phyloP scores from a whole-genome alignment of 2,329 filamentous ascomycete genomes.

The Hawksworthiomyces lignivorus region DNA sequence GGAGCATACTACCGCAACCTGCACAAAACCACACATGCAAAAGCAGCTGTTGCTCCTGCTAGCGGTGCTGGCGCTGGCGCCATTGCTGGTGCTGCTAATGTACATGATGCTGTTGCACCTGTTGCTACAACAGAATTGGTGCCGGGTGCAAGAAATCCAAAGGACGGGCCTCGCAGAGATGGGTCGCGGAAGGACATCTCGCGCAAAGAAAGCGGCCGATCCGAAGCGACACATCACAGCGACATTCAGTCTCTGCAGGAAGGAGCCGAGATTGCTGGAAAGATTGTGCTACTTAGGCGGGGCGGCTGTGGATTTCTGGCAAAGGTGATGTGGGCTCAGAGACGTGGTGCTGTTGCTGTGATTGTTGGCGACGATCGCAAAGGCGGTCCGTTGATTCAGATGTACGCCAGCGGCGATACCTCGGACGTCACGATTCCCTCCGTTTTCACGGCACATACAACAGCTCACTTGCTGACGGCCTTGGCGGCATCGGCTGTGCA shows the following conservation, averaged over 20 bases:
- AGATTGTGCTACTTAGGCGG: conserved; percentile 82
- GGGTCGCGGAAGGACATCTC: not conserved
- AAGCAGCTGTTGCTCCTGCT: not conserved
- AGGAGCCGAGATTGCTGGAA: conserved; percentile 84
- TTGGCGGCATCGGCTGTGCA: conserved; percentile 7
- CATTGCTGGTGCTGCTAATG: too few species aligned
- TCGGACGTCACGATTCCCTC: conserved; percentile 92
- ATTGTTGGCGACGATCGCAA: conserved; percentile 92
- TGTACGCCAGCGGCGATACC: conserved; percentile 96
- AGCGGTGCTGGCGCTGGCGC: not conserved
- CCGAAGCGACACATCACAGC: conserved; percentile 46
- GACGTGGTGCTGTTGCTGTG: conserved; percentile 77
- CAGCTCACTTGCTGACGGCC: conserved; percentile 66
- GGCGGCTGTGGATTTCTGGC: conserved; percentile 95
- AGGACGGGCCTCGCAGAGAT: conserved; percentile 1
- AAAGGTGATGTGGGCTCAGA: conserved; percentile 95
- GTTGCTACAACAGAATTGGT: not conserved
- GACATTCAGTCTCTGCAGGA: conserved; percentile 91
- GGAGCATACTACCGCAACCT: conserved; percentile 3
- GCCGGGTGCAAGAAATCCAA: too few species aligned
- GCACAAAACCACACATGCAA: conserved; percentile 2
- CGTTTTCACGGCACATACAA: conserved; percentile 90
- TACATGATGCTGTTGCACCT: too few species aligned
- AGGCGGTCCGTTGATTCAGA: conserved; percentile 83
- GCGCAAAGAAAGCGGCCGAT: not conserved